A percentile compares a stretch with the other conserved stretches of the same genome.
Evolutionary conservation across 352 stramenopile species (phyloP).

Genomic region (Pythium aristosporum): DNA sequence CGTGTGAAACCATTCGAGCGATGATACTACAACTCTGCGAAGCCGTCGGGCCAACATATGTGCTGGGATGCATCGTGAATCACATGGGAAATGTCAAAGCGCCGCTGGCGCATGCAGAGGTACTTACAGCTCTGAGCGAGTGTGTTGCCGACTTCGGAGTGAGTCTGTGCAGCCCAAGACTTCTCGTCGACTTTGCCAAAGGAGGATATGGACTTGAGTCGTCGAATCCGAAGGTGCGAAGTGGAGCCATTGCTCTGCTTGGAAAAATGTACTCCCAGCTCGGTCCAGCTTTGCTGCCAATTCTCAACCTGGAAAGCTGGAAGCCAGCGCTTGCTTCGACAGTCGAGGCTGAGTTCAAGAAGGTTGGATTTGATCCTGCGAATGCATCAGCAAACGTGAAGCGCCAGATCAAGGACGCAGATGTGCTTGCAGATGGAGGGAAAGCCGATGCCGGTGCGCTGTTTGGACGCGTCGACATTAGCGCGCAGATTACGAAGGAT

Average conservation of each 20-base stretch:
- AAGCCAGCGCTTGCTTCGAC: conserved; percentile 78
- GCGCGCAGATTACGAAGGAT: conserved; percentile 81
- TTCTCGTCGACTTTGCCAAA: conserved; percentile 78
- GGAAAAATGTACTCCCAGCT: conserved; percentile 85
- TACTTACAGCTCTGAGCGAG: conserved; percentile 57
- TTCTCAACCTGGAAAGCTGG: conserved; percentile 81
- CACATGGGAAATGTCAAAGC: conserved; percentile 81
- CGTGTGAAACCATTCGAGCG: conserved; percentile 54
- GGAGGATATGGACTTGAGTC: conserved; percentile 70
- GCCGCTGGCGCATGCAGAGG: conserved; percentile 73
- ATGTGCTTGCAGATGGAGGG: conserved; percentile 37
- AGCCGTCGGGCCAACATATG: conserved; percentile 68
- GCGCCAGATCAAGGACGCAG: conserved; percentile 68
- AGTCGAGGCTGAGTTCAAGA: conserved; percentile 82
- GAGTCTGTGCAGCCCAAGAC: conserved; percentile 60
- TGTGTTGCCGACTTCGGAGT: conserved; percentile 81
- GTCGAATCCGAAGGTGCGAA: conserved; percentile 78
- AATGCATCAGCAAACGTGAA: conserved; percentile 54
- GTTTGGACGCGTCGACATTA: conserved; percentile 80
- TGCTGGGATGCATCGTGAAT: conserved; percentile 72
- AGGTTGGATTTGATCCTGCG: conserved; percentile 68
- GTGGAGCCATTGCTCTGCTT: conserved; percentile 60
- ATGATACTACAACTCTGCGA: conserved; percentile 84
- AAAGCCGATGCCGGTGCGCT: conserved; percentile 48
- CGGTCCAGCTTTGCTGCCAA: conserved; percentile 71